Base-by-base conservation (phyloP, 1,284 basidiomycete genomes). In the Sanguinoderma infundibulare region DNA sequence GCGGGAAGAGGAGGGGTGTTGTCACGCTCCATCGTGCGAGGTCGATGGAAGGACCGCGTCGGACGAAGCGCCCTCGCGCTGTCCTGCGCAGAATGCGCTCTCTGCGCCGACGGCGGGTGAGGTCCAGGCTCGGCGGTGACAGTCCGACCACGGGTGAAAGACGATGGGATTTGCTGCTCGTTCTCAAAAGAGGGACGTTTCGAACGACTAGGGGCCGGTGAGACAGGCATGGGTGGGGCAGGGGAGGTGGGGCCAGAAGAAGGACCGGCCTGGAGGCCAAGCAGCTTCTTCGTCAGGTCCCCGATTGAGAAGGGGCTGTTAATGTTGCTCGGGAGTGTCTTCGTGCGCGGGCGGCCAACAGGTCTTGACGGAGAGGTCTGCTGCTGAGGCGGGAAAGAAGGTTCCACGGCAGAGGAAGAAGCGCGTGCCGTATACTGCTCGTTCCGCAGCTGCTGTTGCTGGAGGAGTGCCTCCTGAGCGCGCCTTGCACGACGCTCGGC, bases 1-100 rank as follows among this genome's bases (percentile, higher is more conserved):
- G 39, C 49, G 12, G 59, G 60, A 15, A 59, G 62, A 10, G 72
- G 67, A 1, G 69, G 67, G 22, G 61, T 57, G 3, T 60, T 42
- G 32, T 69, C 70, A 22, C 50, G 55, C 22, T 65, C 67, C 10
- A 65, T 63, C 6, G 63, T 60, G 20, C 63, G 65, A 34, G 77
- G 69, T 46, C 79, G 81, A 69, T 85, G 86, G 75, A 91, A 87
- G 15, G 89, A 89, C 20, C 84, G 80, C 79, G 77, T 78, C 12
- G 81, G 75, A 17, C 81, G 81, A 35, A 90, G 69, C 5, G 75
- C 65, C 55, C 73, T 72, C 30, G 70, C 72, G 17, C 73, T 54
- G 9, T 78, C 74, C n/a, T 75, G 56, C 12, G 57, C 32, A 14
- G 64, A 61, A 9, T 30, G 46, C 46, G 46, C 24, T 24, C 65